Evolutionary conservation across 208 protist species (phyloP).

Genomic region (Acanthamoeba lenticulata): DNA sequence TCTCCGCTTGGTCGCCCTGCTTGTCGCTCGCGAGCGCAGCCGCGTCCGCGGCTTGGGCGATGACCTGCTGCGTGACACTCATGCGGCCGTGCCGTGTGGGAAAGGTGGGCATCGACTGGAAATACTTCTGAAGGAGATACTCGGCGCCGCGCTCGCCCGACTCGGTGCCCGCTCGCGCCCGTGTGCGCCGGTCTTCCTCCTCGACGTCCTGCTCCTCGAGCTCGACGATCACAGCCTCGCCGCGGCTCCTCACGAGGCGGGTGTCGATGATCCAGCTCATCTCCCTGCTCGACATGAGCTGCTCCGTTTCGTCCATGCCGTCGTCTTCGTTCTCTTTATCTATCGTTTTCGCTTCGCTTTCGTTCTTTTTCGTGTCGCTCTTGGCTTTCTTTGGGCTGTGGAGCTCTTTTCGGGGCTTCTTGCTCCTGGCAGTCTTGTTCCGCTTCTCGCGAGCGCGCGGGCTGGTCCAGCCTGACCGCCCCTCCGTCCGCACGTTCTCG

Average conservation of each 20-base stretch:
- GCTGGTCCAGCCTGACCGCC: background rate
- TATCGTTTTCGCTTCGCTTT: background rate
- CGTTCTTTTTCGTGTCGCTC: background rate
- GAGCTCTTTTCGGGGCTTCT: background rate
- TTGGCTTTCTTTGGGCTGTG: background rate
- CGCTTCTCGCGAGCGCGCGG: background rate
- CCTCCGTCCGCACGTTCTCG: conserved; percentile 7
- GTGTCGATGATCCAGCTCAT: conserved; percentile 5
- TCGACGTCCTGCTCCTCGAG: conserved; percentile 27
- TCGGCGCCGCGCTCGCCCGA: background rate
- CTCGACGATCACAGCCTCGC: background rate
- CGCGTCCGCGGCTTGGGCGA: background rate
- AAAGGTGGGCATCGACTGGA: background rate
- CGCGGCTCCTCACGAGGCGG: background rate
- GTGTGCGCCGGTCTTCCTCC: background rate
- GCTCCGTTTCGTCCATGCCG: background rate
- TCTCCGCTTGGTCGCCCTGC: background rate
- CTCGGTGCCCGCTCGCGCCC: background rate
- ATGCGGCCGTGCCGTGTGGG: background rate
- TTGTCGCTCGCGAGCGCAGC: background rate
- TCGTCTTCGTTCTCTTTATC: background rate
- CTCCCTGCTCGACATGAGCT: conserved; percentile 8
- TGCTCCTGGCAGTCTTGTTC: background rate
- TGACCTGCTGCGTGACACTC: background rate
- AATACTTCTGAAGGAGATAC: conserved; percentile 22